Evolutionary conservation across 768 basidiomycete species (phyloP).

Genomic region (Hericium alpestre): DNA sequence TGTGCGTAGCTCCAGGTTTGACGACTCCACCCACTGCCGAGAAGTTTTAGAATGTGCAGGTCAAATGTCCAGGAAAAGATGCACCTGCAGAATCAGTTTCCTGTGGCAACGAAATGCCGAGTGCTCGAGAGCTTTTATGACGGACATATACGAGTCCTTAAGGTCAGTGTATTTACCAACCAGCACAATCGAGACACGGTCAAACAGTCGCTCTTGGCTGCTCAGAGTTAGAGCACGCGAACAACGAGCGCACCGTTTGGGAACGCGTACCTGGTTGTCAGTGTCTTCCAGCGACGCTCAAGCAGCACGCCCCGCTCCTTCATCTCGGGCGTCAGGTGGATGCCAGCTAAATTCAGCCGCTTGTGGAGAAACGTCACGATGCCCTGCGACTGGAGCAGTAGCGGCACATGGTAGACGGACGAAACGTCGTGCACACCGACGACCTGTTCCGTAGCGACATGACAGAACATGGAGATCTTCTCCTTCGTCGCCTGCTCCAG

Average conservation of each 20-base stretch:
- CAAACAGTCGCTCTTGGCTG: conserved; percentile 91
- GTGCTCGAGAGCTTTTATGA: conserved; percentile 93
- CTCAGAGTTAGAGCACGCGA: neutral
- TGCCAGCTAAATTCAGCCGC: conserved; percentile 59
- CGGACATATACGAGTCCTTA: conserved; percentile 98
- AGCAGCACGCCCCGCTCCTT: conserved; percentile 51
- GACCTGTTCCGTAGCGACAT: conserved; percentile 81
- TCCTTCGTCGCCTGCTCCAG: conserved; percentile 80
- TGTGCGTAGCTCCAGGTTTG: conserved; percentile 74
- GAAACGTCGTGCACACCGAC: conserved; percentile 93
- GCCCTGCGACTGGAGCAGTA: conserved; percentile 87
- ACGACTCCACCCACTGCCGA: conserved; percentile 99
- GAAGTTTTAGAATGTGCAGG: too few species aligned
- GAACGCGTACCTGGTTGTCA: conserved; percentile 59
- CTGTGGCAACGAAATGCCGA: conserved; percentile 87
- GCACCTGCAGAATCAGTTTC: conserved; percentile 70
- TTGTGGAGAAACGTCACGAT: conserved; percentile 76
- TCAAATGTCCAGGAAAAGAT: conserved; percentile 15
- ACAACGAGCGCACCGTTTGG: neutral
- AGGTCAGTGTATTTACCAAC: conserved; percentile 97
- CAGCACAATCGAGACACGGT: conserved; percentile 78
- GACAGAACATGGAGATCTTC: conserved; percentile 99
- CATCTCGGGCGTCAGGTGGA: conserved; percentile 48
- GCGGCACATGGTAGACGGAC: conserved; percentile 94
- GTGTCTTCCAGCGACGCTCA: conserved; percentile 66